Percentiles rank a stretch among this genome's conserved stretches.
phyloP scores from a whole-genome alignment of 805 yeast species.

The Kregervanrija delftensis region DNA sequence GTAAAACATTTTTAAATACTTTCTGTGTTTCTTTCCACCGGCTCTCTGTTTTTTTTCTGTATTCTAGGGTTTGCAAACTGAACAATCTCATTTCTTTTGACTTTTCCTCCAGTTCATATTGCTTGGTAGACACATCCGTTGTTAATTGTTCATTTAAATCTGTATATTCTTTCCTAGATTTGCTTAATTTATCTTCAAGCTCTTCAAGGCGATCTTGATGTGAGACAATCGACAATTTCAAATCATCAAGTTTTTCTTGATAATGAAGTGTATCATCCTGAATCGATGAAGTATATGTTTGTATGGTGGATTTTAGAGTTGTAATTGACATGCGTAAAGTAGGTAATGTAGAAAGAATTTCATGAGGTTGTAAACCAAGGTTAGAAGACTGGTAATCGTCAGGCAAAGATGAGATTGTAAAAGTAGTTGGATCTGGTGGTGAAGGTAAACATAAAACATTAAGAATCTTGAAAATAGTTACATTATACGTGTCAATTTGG shows the following conservation, averaged over 20 bases:
- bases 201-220: constrained; percentile 51
- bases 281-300: constrained; percentile 14
- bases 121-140: constrained; percentile 13
- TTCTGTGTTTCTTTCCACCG: constrained; percentile 43
- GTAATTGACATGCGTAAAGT: constrained; percentile 25
- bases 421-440: constrained; percentile 14
- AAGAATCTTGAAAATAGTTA: constrained; percentile 43
- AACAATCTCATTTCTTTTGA: constrained; percentile 12
- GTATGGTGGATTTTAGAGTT: constrained; percentile 30
- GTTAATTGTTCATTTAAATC: constrained; percentile 14
- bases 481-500: constrained; percentile 51
- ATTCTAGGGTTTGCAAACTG: constrained; percentile 11
- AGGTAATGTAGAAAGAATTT: constrained; percentile 29
- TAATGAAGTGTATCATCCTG: constrained; percentile 53
- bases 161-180: constrained; percentile 9
- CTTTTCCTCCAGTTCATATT: constrained; percentile 13
- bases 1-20: constrained; percentile 44
- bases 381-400: constrained; percentile 32
- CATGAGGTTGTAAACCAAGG: constrained; percentile 40
- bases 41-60: constrained; percentile 20
- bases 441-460: constrained; percentile 14
- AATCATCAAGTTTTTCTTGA: constrained; percentile 52
- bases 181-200: constrained; percentile 44
- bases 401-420: constrained; percentile 19
- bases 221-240: constrained; percentile 49